phyloP scores from a whole-genome alignment of 1,139 yeast genomes.

The Nakaseomyces delphensis region DNA sequence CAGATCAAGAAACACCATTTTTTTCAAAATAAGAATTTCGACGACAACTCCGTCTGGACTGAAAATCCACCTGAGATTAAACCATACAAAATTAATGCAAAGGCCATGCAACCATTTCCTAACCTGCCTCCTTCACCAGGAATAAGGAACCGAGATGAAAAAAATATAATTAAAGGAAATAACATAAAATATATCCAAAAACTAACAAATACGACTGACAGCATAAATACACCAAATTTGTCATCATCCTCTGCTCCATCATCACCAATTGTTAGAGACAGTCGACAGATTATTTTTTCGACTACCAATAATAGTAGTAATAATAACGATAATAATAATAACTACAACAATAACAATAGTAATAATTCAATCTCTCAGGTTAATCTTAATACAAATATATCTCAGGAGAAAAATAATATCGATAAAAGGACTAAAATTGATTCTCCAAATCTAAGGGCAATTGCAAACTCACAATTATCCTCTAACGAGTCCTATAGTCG shows the following conservation, averaged over 20 bases:
- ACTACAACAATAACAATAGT: background rate
- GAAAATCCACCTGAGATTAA: slow-evolving; percentile 62
- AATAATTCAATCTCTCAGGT: too few relatives aligned
- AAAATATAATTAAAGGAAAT: background rate
- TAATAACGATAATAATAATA: background rate
- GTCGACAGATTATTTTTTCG: background rate
- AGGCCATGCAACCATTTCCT: slow-evolving; percentile 38
- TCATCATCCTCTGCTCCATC: slow-evolving; percentile 1
- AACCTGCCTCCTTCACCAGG: background rate
- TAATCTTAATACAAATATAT: too few relatives aligned
- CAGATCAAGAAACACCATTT: slow-evolving; percentile 71
- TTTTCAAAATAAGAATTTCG: slow-evolving; percentile 57
- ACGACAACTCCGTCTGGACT: slow-evolving; percentile 54
- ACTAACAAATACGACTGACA: background rate
- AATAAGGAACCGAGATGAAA: background rate
- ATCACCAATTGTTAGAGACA: background rate
- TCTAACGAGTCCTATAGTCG: background rate
- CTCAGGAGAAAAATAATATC: too few relatives aligned
- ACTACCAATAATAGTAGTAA: background rate
- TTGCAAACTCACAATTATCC: background rate
- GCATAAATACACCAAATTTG: slow-evolving; percentile 4
- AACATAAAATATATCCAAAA: slow-evolving; percentile 1
- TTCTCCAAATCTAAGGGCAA: too few relatives aligned
- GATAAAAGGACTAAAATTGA: too few relatives aligned
- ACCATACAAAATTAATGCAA: slow-evolving; percentile 53